These are phyloP conservation scores for Yamadazyma sp. DNA, from an alignment of 1,139 yeast genomes.

Conservation along the genomic window DNA sequence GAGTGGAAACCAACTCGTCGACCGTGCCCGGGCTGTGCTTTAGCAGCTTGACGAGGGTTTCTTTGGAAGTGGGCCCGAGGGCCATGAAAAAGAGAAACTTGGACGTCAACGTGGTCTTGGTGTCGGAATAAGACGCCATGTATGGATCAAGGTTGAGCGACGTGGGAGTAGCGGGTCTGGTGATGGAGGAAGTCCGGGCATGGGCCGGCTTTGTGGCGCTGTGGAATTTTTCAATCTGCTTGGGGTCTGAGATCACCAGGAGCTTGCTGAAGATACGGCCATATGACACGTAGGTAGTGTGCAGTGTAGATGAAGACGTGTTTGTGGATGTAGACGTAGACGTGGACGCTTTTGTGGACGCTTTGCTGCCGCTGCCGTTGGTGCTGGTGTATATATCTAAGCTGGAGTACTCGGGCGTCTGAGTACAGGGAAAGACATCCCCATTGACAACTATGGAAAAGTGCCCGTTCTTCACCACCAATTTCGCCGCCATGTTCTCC, in stretches of 20 bases:
- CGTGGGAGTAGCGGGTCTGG: too few species aligned
- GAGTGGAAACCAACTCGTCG: slow-evolving; percentile 7
- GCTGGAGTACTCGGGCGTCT: slow-evolving; percentile 36
- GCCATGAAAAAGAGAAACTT: slow-evolving; percentile 38
- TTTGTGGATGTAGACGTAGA: too few species aligned
- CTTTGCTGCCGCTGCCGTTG: not conserved
- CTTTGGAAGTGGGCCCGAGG: slow-evolving; percentile 37
- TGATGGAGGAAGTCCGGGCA: too few species aligned
- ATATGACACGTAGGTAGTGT: too few species aligned
- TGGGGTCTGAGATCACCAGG: slow-evolving; percentile 22
- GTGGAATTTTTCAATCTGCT: slow-evolving; percentile 3
- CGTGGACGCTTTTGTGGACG: slow-evolving; percentile 16
- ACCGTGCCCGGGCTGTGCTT: slow-evolving; percentile 9
- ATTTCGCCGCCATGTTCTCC: slow-evolving; percentile 24
- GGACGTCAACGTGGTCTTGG: slow-evolving; percentile 17
- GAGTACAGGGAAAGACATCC: slow-evolving; percentile 32
- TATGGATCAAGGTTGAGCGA: slow-evolving; percentile 21
- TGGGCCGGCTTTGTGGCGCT: too few species aligned
- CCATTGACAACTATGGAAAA: slow-evolving; percentile 33
- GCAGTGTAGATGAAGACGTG: too few species aligned
- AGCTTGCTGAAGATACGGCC: slow-evolving; percentile 36
- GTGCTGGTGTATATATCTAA: slow-evolving; percentile 29
- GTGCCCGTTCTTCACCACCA: slow-evolving; percentile 38
- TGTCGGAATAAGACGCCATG: slow-evolving; percentile 21
- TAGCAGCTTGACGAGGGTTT: slow-evolving; percentile 15